Percentiles rank a stretch among this genome's conserved stretches.
Conservation (phyloP, 2,329 filamentous ascomycete genomes). For the Purpureocillium takamizusanense region DNA sequence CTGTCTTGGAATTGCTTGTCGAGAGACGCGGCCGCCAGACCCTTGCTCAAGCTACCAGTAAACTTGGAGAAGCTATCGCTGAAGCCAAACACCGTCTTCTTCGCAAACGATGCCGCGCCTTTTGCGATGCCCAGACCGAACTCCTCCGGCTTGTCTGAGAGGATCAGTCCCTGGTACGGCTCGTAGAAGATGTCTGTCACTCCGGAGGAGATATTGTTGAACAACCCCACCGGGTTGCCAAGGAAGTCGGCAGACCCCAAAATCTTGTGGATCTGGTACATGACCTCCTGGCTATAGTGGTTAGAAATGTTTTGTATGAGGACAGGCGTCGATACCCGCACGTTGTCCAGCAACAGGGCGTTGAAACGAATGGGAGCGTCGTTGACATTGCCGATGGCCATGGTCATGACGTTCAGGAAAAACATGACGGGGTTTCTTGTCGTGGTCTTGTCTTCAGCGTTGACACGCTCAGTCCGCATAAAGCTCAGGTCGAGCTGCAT, state of each 20-base stretch:
- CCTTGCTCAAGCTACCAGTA: constrained; percentile 94
- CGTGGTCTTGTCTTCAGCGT: constrained; percentile 88
- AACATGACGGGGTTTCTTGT: constrained; percentile 96
- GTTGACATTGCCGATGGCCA: constrained; percentile 98
- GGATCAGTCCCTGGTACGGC: constrained; percentile 93
- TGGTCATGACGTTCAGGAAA: constrained; percentile 95
- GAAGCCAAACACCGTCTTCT: constrained; percentile 97
- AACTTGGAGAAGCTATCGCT: constrained; percentile 97
- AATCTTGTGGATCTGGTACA: constrained; percentile 95
- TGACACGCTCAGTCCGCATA: constrained; percentile 91
- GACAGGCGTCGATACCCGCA: constrained; percentile 77
- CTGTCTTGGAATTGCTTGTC: constrained; percentile 99
- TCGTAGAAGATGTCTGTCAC: constrained; percentile 99
- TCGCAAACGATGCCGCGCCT: constrained; percentile 92
- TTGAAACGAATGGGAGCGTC: constrained; percentile 93
- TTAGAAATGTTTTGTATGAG: constrained; percentile 80
- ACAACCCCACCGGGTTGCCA: constrained; percentile 91
- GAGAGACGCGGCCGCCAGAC: constrained; percentile 85
- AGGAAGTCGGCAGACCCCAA: constrained; percentile 95
- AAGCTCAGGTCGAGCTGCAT: constrained; percentile 98
- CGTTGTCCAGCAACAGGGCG: constrained; percentile 89
- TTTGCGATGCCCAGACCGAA: constrained; percentile 93
- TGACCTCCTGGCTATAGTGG: constrained; percentile 93
- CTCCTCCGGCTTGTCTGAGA: constrained; percentile 91
- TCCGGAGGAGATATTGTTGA: constrained; percentile 96